A percentile compares a stretch with the other conserved stretches of the same genome.
These are phyloP conservation scores for Elymus sibiricus DNA, from an alignment of 176 grass and related monocot genomes.

Conservation along the genomic window DNA sequence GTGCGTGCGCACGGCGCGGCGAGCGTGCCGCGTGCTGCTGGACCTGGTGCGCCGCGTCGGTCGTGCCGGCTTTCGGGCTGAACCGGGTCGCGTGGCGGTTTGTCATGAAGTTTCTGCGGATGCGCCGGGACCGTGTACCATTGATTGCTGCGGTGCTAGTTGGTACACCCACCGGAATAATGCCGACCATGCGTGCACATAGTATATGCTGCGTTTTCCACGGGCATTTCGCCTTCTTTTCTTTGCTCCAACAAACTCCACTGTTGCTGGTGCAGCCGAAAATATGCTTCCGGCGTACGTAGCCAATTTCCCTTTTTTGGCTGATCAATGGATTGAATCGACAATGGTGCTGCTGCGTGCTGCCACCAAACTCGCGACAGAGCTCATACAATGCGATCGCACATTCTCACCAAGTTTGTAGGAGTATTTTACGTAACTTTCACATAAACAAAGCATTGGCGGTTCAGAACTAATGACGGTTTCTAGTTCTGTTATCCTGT, in stretches of 20 bases:
- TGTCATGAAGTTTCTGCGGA: neutral
- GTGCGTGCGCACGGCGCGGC: too few relatives aligned
- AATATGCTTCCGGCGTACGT: neutral
- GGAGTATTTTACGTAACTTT: too few relatives aligned
- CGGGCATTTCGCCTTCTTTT: neutral
- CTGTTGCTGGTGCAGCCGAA: neutral
- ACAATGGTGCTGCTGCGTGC: too few relatives aligned
- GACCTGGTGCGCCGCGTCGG: neutral
- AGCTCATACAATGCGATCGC: too few relatives aligned
- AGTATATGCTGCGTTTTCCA: neutral
- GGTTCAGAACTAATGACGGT: too few relatives aligned
- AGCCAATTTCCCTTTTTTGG: too few relatives aligned
- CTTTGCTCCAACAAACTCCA: neutral
- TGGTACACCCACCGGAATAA: neutral
- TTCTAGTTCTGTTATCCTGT: too few relatives aligned
- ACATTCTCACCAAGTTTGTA: too few relatives aligned
- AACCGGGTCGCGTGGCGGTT: neutral
- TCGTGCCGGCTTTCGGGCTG: neutral
- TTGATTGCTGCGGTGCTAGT: neutral
- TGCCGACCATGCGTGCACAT: neutral
- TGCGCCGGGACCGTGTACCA: neutral
- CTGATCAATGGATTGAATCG: too few relatives aligned
- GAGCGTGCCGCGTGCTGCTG: too few relatives aligned
- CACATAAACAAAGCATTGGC: too few relatives aligned
- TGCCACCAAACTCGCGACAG: too few relatives aligned